Base-by-base conservation (phyloP, 176 grass and related monocot genomes). In the Eragrostis nindensis region DNA sequence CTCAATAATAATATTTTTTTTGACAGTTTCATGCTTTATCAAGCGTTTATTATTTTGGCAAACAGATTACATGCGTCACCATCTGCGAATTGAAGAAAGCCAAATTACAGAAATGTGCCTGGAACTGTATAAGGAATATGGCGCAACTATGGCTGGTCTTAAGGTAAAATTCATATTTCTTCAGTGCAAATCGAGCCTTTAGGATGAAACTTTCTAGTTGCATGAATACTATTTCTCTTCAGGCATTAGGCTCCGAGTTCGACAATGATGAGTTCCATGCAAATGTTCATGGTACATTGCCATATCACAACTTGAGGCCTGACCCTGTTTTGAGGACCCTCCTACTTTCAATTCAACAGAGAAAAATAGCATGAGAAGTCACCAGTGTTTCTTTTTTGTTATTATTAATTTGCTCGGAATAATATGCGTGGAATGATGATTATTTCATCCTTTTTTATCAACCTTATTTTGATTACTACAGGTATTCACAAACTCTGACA, bases 91-190 rank as follows among this genome's bases (percentile, higher is more conserved):
- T 42, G 90, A 92, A 66, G 82, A 92, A 86, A 78, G 74, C 38
- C 80, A 86, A 45, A 78, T 95, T 53, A 81, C 87, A 77, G 81
- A 90, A 39, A 90, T 90, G 90, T 92, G 90, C 71, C 70, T 92
- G 44, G 79, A 90, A 44, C 70, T 92, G 27, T 95, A 95, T 44
- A 95, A 80, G 66, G 93, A 95, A 73, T 88, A 88, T 88, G 93
- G 90, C 68, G 92, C 85, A 6, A 92, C 93, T 66, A 92, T 95
- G 93, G 87, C 87, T 59, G 93, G 87, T 72, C 84, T 95, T 49
- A 95, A 95, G 87, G 93, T 90, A 59, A 8, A 54, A 22, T 13
- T 52, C 52, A 40, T 47, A 11, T 7, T 43, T 39, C 12, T 48
- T 29, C 4, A 26, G 39, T 71, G 17, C n/a, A 66, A 16, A 6